These are phyloP conservation scores for Claviceps sp. DNA, from an alignment of 2,329 filamentous ascomycete genomes.

Conservation along the genomic window DNA sequence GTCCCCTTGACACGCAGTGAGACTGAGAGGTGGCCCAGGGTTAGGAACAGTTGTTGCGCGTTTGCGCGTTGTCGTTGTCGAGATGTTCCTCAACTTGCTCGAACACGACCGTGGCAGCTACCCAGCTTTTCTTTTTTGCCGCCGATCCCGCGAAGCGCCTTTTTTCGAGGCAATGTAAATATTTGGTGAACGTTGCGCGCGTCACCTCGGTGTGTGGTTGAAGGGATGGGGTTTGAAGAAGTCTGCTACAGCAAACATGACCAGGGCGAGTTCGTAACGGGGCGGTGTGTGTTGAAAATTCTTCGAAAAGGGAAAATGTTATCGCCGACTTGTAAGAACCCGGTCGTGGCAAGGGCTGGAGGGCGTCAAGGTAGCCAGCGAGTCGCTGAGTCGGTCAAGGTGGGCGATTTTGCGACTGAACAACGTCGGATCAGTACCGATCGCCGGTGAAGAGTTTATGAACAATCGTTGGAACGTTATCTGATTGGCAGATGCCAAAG, in stretches of 20 bases:
- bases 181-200: constrained; percentile 32
- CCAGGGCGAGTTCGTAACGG: constrained; percentile 18
- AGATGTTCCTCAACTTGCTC: not conserved
- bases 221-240: constrained; percentile 41
- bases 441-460: constrained; percentile 11
- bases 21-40: not conserved
- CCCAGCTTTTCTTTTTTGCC: not conserved
- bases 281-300: constrained; percentile 10
- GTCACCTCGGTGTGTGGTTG: constrained; percentile 52
- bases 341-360: constrained; percentile 14
- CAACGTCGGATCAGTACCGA: constrained; percentile 14
- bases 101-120: not conserved
- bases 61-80: not conserved
- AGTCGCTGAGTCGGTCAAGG: constrained; percentile 3
- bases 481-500: constrained; percentile 27
- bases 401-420: constrained; percentile 10
- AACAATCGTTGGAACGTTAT: constrained; percentile 7
- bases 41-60: not conserved
- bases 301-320: constrained; percentile 17
- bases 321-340: constrained; percentile 17
- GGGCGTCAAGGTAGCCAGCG: constrained; percentile 17
- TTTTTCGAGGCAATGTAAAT: constrained; percentile 11
- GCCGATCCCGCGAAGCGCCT: not conserved
- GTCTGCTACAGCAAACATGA: constrained; percentile 44
- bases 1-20: constrained; percentile 18